Conservation (phyloP, 176 grass and related monocot species). For the Avena eriantha region DNA sequence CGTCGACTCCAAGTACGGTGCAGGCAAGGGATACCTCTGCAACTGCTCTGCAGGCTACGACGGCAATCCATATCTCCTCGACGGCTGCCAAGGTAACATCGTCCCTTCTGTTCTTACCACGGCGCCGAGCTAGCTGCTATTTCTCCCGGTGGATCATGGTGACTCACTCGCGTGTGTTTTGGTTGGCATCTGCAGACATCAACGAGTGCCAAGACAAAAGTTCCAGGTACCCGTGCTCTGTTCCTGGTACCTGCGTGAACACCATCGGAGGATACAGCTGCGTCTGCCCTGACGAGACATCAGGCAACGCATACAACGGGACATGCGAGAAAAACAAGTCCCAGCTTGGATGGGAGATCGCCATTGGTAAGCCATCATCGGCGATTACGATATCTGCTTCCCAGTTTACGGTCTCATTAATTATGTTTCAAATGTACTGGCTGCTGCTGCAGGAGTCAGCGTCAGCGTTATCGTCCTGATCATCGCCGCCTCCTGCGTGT, state of each 20-base stretch:
- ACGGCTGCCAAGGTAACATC: slow-evolving; percentile 60
- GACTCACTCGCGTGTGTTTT: neutral
- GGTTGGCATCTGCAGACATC: slow-evolving; percentile 59
- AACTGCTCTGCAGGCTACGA: slow-evolving; percentile 67
- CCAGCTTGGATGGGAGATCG: slow-evolving; percentile 54
- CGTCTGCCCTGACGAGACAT: slow-evolving; percentile 51
- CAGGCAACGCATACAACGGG: slow-evolving; percentile 45
- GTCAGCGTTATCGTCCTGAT: slow-evolving; percentile 41
- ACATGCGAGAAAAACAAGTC: slow-evolving; percentile 41
- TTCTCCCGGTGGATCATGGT: neutral
- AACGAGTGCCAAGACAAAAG: slow-evolving; percentile 57
- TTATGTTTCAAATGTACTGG: no score
- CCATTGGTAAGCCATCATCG: slow-evolving; percentile 49
- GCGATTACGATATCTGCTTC: no score
- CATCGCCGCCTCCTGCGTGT: slow-evolving; percentile 10
- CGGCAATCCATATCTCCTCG: slow-evolving; percentile 71
- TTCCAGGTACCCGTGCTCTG: slow-evolving; percentile 52
- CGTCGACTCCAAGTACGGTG: slow-evolving; percentile 55
- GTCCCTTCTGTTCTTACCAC: neutral
- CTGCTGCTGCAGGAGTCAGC: slow-evolving; percentile 48
- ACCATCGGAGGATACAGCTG: slow-evolving; percentile 53
- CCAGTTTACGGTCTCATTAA: no score
- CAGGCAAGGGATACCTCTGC: slow-evolving; percentile 60
- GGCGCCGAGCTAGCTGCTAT: neutral
- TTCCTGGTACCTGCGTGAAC: slow-evolving; percentile 55